phyloP scores from a whole-genome alignment of 257 asterid species.

The Marsdenia floribunda region DNA sequence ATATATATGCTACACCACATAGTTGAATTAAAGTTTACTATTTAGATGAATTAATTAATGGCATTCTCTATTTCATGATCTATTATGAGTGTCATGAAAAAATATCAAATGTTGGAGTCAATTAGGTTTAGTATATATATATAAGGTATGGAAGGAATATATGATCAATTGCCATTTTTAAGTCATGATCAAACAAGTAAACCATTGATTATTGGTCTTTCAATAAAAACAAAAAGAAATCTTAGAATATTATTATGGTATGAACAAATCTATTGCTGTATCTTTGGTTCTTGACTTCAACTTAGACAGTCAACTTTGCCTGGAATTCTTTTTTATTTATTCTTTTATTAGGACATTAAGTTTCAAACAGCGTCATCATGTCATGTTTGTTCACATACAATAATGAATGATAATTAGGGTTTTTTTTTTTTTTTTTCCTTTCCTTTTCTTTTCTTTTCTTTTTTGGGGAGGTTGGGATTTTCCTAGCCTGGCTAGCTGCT shows the following conservation, averaged over 20 bases:
- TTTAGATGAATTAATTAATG: no score
- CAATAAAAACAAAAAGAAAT: constrained; percentile 6
- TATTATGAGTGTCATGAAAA: no score
- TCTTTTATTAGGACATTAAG: neutral
- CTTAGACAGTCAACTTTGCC: constrained; percentile 2
- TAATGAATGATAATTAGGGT: neutral
- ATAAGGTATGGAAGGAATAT: no score
- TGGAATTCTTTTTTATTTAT: neutral
- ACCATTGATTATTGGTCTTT: neutral
- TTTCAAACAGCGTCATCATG: constrained; percentile 2
- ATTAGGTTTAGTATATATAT: neutral
- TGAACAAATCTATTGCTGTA: neutral
- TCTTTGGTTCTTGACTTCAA: neutral
- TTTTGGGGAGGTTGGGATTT: neutral
- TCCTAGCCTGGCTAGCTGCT: no score
- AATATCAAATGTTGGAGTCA: no score
- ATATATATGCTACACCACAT: no score
- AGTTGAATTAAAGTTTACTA: no score
- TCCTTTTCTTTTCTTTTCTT: no score
- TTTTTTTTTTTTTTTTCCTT: no score
- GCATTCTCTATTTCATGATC: no score
- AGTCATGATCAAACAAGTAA: neutral
- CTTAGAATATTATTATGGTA: neutral
- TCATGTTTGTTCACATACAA: neutral
- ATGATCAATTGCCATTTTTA: neutral